Evolutionary conservation across 2,329 filamentous ascomycete species (phyloP).

Genomic region (Diaporthe eres): DNA sequence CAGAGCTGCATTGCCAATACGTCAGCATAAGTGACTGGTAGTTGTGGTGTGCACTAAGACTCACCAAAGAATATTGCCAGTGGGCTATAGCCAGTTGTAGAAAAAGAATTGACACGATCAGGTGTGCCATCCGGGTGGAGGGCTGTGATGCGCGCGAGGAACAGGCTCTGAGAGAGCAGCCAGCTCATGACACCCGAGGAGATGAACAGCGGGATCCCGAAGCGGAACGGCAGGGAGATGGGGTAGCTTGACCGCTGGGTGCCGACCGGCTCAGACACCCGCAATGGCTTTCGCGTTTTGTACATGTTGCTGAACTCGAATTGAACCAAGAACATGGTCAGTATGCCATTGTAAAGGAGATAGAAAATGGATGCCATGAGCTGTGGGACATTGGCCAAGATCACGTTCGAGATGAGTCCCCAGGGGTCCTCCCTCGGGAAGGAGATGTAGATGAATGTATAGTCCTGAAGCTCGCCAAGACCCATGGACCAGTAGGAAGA

Average conservation of each 20-base stretch:
- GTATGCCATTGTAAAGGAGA: conserved; percentile 58
- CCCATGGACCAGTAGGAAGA: conserved; percentile 48
- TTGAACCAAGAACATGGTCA: conserved; percentile 61
- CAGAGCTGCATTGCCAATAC: background rate
- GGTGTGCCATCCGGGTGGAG: conserved; percentile 44
- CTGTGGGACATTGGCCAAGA: conserved; percentile 63
- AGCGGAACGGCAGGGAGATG: conserved; percentile 61
- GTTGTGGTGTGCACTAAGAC: background rate
- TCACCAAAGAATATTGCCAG: conserved; percentile 46
- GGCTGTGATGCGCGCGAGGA: conserved; percentile 55
- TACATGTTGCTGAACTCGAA: conserved; percentile 62
- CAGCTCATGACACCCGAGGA: conserved; percentile 59
- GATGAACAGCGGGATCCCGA: conserved; percentile 56
- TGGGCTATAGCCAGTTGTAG: conserved; percentile 50
- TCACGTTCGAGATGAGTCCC: conserved; percentile 51
- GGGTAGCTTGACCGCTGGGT: conserved; percentile 60
- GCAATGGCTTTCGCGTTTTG: conserved; percentile 52
- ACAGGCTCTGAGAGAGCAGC: conserved; percentile 63
- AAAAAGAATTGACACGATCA: conserved; percentile 49
- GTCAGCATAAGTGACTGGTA: background rate
- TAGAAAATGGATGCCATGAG: conserved; percentile 62
- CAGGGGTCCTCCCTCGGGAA: conserved; percentile 47
- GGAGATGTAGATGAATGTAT: conserved; percentile 47
- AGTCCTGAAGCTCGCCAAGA: conserved; percentile 48
- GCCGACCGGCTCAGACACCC: conserved; percentile 57